Base-by-base conservation (phyloP, 345 rosid genomes). In the Rubroshorea leprosula region DNA sequence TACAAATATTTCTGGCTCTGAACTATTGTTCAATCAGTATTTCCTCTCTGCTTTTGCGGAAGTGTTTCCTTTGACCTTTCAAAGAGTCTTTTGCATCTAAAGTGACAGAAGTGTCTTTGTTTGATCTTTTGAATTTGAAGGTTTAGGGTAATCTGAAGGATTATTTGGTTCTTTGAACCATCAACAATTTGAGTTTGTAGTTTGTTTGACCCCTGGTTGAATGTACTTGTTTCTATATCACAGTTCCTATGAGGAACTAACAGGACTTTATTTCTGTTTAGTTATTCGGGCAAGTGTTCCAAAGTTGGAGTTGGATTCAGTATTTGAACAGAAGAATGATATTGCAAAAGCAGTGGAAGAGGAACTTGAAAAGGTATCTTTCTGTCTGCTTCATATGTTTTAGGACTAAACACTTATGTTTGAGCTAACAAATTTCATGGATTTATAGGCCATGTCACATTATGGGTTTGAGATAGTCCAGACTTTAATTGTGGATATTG, bases 381-480 rank as follows among this genome's bases (percentile, higher is more conserved):
- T 62, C 15, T 22, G 19, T 60, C 55, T 50, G 24, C 23, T 22
- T 23, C 41, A 15, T 25, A 49, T 50, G 27, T 23, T 31, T 60
- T 21, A 31, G 64, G 55, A 60, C 0, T 31, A 35, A 49, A 2
- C 31, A 10, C 16, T 1, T 13, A 23, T 22, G 17, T 31, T 9
- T 21, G 6, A 43, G 20, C 35, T 50, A 38, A 61, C 17, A 5
- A 1, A 16, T 54, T 15, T 55, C 70, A 24, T 62, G 43, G 52
- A 48, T 64, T 14, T 54, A 26, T 58, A 85, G 92, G 89, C 94
- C 65, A 83, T 81, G 94, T 79, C 93, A 0, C 89, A 80, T 71
- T 85, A 85, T 55, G 89, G 89, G 0, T 85, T 58, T 31, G 84
- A 85, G 86, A 85, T 85, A 23, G 92, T 85, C 58, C 89, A 85